These are phyloP conservation scores for Corylus americana DNA, from an alignment of 306 rosid species.

Conservation along the genomic window DNA sequence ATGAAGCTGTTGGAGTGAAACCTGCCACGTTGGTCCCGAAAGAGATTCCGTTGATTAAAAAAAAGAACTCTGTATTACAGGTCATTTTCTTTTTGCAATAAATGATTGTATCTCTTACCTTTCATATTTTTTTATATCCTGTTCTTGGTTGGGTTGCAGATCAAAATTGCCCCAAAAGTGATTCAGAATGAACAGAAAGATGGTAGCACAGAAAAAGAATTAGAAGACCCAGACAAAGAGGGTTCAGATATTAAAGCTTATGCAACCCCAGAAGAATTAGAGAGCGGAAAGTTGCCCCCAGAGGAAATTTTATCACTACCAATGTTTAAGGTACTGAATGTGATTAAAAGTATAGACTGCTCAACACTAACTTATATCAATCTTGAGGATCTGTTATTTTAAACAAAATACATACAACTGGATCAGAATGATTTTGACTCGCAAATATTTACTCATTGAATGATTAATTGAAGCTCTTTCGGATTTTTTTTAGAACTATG, in stretches of 20 bases:
- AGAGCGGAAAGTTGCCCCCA: conserved; percentile 75
- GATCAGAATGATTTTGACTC: conserved; percentile 16
- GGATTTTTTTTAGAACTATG: conserved; percentile 70
- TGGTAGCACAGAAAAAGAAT: conserved; percentile 39
- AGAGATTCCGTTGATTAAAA: conserved; percentile 84
- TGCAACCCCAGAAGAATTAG: conserved; percentile 71
- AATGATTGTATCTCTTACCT: conserved; percentile 25
- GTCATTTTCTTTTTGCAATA: conserved; percentile 36
- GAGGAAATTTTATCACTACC: conserved; percentile 93
- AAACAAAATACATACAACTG: background rate
- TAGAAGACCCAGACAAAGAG: conserved; percentile 56
- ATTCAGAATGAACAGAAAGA: conserved; percentile 49
- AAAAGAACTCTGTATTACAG: conserved; percentile 72
- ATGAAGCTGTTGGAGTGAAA: conserved; percentile 88
- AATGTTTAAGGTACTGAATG: conserved; percentile 77
- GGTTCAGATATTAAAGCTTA: conserved; percentile 46
- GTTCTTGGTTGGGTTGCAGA: conserved; percentile 52
- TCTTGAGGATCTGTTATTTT: background rate
- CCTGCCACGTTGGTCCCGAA: conserved; percentile 77
- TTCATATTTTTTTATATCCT: conserved; percentile 16
- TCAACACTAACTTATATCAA: background rate
- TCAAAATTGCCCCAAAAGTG: conserved; percentile 66
- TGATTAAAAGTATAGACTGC: background rate
- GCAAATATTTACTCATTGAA: conserved; percentile 13
- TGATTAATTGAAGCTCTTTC: conserved; percentile 24